Evolutionary conservation across 768 basidiomycete genomes (phyloP).

Genomic region (Plicaturopsis crispa): DNA sequence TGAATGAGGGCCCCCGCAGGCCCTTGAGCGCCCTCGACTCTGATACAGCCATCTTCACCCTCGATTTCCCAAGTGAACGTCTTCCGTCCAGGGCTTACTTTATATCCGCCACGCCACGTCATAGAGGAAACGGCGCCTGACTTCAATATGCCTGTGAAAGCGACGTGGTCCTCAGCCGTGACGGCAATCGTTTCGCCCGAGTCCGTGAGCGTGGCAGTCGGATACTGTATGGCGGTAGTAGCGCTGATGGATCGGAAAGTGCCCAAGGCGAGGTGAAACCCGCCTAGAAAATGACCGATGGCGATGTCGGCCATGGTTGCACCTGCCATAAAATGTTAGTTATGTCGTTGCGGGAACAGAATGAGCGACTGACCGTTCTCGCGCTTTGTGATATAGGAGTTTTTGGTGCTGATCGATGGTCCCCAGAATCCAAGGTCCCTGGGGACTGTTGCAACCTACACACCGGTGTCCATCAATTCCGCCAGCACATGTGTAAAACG

Average conservation of each 20-base stretch:
- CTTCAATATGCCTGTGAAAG: conserved; percentile 10
- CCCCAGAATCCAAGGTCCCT: conserved; percentile 9
- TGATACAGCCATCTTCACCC: conserved; percentile 23
- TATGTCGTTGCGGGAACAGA: too few relatives aligned
- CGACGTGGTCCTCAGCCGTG: conserved; percentile 9
- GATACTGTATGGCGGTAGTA: conserved; percentile 7
- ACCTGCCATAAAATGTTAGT: conserved; percentile 3
- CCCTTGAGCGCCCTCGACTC: conserved; percentile 13
- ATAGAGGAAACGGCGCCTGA: conserved; percentile 15
- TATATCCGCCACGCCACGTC: conserved; percentile 16
- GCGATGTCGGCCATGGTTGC: conserved; percentile 10
- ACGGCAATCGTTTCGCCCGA: conserved; percentile 9
- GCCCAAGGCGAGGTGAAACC: conserved; percentile 11
- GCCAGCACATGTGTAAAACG: not conserved
- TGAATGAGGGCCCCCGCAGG: conserved; percentile 10
- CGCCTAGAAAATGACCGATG: conserved; percentile 11
- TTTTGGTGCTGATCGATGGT: conserved; percentile 7
- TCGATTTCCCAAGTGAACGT: conserved; percentile 26
- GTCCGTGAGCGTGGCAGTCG: conserved; percentile 10
- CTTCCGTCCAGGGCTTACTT: conserved; percentile 13
- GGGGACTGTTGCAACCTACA: conserved; percentile 7
- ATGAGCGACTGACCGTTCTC: conserved; percentile 1
- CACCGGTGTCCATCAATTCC: not conserved
- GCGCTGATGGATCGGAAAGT: conserved; percentile 11
- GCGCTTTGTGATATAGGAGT: conserved; percentile 6